Evolutionary conservation across 805 yeast genomes (phyloP).

Genomic region (Saturnispora quitensis): DNA sequence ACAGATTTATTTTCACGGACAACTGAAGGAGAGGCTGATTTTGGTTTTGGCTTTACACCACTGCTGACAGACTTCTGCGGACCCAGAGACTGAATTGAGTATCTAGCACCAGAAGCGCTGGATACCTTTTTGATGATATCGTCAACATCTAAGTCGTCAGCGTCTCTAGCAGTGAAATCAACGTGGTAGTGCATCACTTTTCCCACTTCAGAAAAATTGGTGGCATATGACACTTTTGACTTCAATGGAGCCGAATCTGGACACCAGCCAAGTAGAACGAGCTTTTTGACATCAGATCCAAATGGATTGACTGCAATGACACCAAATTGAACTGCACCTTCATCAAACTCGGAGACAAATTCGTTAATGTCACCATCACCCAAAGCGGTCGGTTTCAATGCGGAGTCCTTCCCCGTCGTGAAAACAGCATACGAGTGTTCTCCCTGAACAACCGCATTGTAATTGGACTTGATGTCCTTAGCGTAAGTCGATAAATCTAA

Average conservation of each 20-base stretch:
- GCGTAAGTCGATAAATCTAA: constrained; percentile 60
- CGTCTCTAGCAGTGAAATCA: constrained; percentile 92
- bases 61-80: constrained; percentile 16
- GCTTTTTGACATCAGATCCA: constrained; percentile 82
- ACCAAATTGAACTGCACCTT: constrained; percentile 85
- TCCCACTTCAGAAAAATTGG: constrained; percentile 69
- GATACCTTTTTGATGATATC: constrained; percentile 70
- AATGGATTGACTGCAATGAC: constrained; percentile 80
- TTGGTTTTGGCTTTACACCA: constrained; percentile 24
- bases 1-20: constrained; percentile 18
- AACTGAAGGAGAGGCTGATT: constrained; percentile 19
- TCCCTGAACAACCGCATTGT: constrained; percentile 72
- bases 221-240: constrained; percentile 65
- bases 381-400: constrained; percentile 36
- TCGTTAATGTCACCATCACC: constrained; percentile 68
- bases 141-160: constrained; percentile 75
- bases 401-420: constrained; percentile 54
- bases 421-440: constrained; percentile 74
- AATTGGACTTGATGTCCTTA: constrained; percentile 61
- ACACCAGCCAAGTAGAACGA: constrained; percentile 88
- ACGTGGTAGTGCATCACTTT: constrained; percentile 81
- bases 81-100: constrained; percentile 47
- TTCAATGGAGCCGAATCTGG: constrained; percentile 90
- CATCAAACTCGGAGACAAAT: constrained; percentile 74
- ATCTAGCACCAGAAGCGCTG: constrained; percentile 94